Evolutionary conservation across 1,284 basidiomycete genomes (phyloP).

Genomic region (Lentinus polychrous): DNA sequence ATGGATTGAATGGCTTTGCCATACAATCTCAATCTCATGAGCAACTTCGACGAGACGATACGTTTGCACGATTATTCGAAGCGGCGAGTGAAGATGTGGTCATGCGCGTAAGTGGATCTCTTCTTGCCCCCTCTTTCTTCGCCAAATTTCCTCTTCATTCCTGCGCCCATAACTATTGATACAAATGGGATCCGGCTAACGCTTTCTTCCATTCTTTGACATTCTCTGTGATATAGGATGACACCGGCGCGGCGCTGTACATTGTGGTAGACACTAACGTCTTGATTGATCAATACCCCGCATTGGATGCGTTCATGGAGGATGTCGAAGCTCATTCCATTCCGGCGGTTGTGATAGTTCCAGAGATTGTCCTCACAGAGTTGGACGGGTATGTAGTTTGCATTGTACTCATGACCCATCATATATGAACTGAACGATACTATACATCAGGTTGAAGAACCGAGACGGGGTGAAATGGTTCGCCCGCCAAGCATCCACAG

Average conservation of each 20-base stretch:
- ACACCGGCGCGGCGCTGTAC: constrained; percentile 19
- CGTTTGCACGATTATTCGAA: constrained; percentile 43
- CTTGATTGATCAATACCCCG: constrained; percentile 55
- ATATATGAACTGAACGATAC: background rate
- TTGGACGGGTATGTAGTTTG: constrained; percentile 52
- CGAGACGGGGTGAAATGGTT: constrained; percentile 52
- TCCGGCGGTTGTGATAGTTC: constrained; percentile 55
- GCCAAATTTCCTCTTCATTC: background rate
- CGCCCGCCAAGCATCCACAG: constrained; percentile 62
- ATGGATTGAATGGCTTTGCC: background rate
- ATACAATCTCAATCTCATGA: background rate
- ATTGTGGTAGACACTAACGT: constrained; percentile 72
- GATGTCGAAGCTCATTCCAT: constrained; percentile 46
- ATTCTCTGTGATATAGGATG: constrained; percentile 7
- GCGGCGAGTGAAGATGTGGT: constrained; percentile 60
- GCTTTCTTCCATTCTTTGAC: background rate
- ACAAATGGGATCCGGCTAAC: too few species aligned
- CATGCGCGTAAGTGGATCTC: constrained; percentile 39
- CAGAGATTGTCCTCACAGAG: constrained; percentile 65
- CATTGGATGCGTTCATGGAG: constrained; percentile 54
- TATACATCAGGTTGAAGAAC: constrained; percentile 51
- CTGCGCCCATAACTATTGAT: background rate
- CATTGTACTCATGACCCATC: background rate
- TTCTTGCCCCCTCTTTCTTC: background rate
- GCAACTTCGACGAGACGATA: constrained; percentile 22